Base-by-base conservation (phyloP, 345 rosid species). In the Gynandropsis gynandra region DNA sequence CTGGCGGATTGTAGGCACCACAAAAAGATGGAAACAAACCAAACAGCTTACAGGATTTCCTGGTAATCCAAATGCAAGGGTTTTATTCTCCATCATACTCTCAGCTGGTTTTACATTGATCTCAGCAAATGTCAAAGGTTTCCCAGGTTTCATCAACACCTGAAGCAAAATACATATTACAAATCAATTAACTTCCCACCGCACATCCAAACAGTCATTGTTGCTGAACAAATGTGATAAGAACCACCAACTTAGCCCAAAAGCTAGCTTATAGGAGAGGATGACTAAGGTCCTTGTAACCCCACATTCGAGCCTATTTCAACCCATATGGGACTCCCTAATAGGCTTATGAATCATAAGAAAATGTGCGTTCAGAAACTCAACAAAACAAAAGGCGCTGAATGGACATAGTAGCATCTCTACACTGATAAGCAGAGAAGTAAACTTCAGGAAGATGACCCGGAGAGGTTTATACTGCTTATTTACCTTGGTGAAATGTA, bases 1-100 rank as follows among this genome's bases (percentile, higher is more conserved):
- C 71, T 31, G 71, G 62, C 74, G 95, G 58, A 87, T 75, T 17
- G 93, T 49, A 44, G 97, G 95, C 61, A 81, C 78, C 36, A 87
- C 89, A 70, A 82, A 92, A 60, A 92, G 75, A 74, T 82, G 73
- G 74, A 92, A 92, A 69, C 90, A 81, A 61, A 87, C 97, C 48
- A 87, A 58, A 69, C 97, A 76, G 82, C 98, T 81, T 58, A 81
- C 98, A 62, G 97, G 98, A 73, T 92, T 87, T 68, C 98, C 98
- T 17, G 98, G 98, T 62, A 92, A 76, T 20, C 97, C 97, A 76
- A 92, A 87, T 39, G 90, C 93, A 71, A 92, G 86, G 54, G 80
- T 71, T 73, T 72, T 82, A 45, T 72, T 73, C 31, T 54, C 43
- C 29, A 17, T 35, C 29, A 34, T 47, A 61, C 70, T 69, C 19